These are phyloP conservation scores for Parathielavia appendiculata DNA, from an alignment of 495 filamentous ascomycete genomes.

Conservation along the genomic window DNA sequence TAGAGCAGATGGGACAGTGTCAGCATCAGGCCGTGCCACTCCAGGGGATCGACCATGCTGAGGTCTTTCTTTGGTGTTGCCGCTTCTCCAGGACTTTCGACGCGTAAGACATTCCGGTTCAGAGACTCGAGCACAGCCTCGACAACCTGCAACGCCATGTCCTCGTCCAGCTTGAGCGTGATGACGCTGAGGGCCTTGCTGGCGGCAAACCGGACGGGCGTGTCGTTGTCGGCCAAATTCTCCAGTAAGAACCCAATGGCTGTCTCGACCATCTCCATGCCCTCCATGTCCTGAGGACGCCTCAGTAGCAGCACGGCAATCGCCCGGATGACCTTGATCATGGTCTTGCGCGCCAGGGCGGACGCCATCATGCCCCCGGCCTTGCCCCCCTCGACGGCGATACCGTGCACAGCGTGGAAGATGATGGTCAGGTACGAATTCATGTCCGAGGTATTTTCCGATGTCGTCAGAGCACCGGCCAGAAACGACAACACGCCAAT, in stretches of 20 bases:
- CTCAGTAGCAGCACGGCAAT: slow-evolving; percentile 59
- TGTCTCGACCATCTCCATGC: slow-evolving; percentile 60
- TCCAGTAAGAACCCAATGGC: slow-evolving; percentile 68
- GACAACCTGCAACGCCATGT: slow-evolving; percentile 79
- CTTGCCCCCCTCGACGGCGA: slow-evolving; percentile 33
- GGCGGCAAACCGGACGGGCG: slow-evolving; percentile 79
- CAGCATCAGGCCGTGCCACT: slow-evolving; percentile 89
- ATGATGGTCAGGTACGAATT: slow-evolving; percentile 41
- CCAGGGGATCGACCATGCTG: slow-evolving; percentile 65
- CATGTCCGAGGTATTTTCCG: slow-evolving; percentile 49
- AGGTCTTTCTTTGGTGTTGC: slow-evolving; percentile 52
- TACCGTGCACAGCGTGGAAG: slow-evolving; percentile 45
- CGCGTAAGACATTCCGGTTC: slow-evolving; percentile 69
- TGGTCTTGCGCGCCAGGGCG: slow-evolving; percentile 68
- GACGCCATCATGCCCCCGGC: slow-evolving; percentile 53
- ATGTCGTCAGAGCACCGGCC: slow-evolving; percentile 58
- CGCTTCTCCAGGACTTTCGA: slow-evolving; percentile 32
- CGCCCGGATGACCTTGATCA: slow-evolving; percentile 77
- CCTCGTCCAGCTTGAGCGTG: slow-evolving; percentile 66
- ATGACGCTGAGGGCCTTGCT: slow-evolving; percentile 90
- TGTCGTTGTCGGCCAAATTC: slow-evolving; percentile 73
- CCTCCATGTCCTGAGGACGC: slow-evolving; percentile 37
- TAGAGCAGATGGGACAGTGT: slow-evolving; percentile 82
- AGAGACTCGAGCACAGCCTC: slow-evolving; percentile 74
- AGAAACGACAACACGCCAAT: slow-evolving; percentile 77